Percentiles rank a stretch among this genome's conserved stretches.
Conservation (phyloP, 1,139 yeast genomes). For the Yamadazyma mexicana region DNA sequence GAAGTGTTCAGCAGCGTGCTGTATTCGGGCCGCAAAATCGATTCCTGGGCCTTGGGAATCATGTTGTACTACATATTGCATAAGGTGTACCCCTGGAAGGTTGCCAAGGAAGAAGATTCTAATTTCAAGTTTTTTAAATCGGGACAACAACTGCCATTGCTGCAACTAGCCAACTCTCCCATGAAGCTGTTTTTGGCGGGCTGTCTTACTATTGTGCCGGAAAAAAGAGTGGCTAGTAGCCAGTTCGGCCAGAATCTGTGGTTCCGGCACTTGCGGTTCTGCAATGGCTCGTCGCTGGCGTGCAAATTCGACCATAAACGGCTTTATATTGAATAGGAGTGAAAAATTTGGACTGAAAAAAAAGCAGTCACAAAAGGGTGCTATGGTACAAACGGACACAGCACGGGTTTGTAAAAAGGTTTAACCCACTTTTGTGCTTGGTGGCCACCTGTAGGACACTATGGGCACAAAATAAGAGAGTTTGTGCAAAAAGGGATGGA, state of each 20-base stretch:
- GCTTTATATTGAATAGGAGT: background rate
- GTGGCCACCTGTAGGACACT: too few species aligned
- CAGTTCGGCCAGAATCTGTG: slow-evolving; percentile 12
- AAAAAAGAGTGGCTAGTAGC: slow-evolving; percentile 12
- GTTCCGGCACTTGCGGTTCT: slow-evolving; percentile 12
- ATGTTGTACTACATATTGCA: slow-evolving; percentile 34
- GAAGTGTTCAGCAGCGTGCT: slow-evolving; percentile 37
- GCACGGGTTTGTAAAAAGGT: too few species aligned
- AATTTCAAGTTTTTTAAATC: slow-evolving; percentile 2
- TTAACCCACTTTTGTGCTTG: too few species aligned
- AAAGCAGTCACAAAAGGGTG: slow-evolving; percentile 8
- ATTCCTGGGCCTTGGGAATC: slow-evolving; percentile 53
- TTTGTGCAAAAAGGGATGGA: too few species aligned
- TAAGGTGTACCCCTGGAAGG: slow-evolving; percentile 36
- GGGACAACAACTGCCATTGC: background rate
- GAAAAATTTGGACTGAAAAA: background rate
- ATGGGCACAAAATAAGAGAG: background rate
- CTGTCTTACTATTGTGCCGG: slow-evolving; percentile 14
- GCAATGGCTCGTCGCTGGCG: slow-evolving; percentile 5
- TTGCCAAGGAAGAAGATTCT: slow-evolving; percentile 11
- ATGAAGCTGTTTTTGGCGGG: background rate
- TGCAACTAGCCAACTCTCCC: background rate
- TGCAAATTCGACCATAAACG: slow-evolving; percentile 6
- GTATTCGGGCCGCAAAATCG: slow-evolving; percentile 44
- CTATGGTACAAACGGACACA: too few species aligned